These are phyloP conservation scores for Aspergillus wentii DNA, from an alignment of 495 filamentous ascomycete species.

Conservation along the genomic window DNA sequence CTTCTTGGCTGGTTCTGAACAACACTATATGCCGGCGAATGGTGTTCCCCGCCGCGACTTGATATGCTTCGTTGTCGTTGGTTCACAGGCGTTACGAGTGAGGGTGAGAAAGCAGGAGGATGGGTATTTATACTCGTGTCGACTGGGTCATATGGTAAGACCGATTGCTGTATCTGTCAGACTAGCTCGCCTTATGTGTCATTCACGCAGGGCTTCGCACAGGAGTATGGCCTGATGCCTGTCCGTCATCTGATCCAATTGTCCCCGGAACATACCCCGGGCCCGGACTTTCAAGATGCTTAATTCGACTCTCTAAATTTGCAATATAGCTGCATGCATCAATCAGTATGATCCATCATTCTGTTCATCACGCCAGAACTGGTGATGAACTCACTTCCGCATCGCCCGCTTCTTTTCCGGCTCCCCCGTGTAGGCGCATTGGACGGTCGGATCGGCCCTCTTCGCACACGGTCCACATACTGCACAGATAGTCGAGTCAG, in stretches of 20 bases:
- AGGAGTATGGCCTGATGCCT: slow-evolving; percentile 5
- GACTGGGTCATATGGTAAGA: slow-evolving; percentile 1
- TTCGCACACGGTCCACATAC: slow-evolving; percentile 35
- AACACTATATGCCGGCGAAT: slow-evolving; percentile 5
- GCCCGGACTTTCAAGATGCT: slow-evolving; percentile 21
- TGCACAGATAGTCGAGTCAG: slow-evolving; percentile 3
- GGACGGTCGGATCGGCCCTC: slow-evolving; percentile 11
- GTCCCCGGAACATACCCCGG: slow-evolving; percentile 3
- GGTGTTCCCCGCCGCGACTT: neutral
- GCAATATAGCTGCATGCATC: slow-evolving; percentile 21
- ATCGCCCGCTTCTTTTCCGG: slow-evolving; percentile 27
- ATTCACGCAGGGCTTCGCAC: slow-evolving; percentile 8
- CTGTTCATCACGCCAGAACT: neutral
- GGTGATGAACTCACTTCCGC: slow-evolving; percentile 11
- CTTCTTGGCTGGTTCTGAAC: too few species aligned
- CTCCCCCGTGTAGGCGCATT: slow-evolving; percentile 29
- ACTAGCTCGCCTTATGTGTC: neutral
- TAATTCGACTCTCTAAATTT: slow-evolving; percentile 24
- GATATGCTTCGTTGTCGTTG: slow-evolving; percentile 2
- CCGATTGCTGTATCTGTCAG: neutral
- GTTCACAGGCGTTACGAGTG: neutral
- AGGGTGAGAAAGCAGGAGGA: neutral
- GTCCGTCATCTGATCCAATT: neutral
- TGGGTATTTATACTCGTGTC: too few species aligned
- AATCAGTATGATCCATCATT: neutral